Evolutionary conservation across 148 eudicot species (phyloP).

Genomic region (Rhododendron ovatum): DNA sequence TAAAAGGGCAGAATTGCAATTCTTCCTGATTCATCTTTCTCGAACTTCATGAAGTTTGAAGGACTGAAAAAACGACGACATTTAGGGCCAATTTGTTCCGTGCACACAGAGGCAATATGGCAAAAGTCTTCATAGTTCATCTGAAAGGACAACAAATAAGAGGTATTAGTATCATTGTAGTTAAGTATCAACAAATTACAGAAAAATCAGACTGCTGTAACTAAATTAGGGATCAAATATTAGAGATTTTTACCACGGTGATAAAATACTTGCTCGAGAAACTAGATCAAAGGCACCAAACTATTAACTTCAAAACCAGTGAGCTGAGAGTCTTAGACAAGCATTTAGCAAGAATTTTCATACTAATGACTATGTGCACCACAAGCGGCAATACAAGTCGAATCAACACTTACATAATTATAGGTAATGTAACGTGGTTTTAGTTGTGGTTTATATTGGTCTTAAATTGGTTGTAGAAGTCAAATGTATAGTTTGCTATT

Average conservation of each 20-base stretch:
- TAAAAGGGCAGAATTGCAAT: conserved; percentile 96
- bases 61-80: conserved; percentile 98
- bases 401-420: background rate
- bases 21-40: conserved; percentile 96
- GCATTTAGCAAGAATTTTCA: background rate
- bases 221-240: background rate
- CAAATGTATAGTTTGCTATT: background rate
- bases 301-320: background rate
- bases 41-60: conserved; percentile 99
- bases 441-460: background rate
- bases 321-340: background rate
- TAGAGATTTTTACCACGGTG: background rate
- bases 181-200: background rate
- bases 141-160: conserved; percentile 32
- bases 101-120: conserved; percentile 98
- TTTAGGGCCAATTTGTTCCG: conserved; percentile 97
- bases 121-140: conserved; percentile 99
- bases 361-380: background rate
- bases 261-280: background rate
- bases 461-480: background rate
- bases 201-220: background rate
- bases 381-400: background rate
- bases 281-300: background rate
- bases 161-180: conserved; percentile 8
- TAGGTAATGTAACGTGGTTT: background rate